phyloP scores from a whole-genome alignment of 176 grass and related monocot genomes.

The Aegilops speltoides region DNA sequence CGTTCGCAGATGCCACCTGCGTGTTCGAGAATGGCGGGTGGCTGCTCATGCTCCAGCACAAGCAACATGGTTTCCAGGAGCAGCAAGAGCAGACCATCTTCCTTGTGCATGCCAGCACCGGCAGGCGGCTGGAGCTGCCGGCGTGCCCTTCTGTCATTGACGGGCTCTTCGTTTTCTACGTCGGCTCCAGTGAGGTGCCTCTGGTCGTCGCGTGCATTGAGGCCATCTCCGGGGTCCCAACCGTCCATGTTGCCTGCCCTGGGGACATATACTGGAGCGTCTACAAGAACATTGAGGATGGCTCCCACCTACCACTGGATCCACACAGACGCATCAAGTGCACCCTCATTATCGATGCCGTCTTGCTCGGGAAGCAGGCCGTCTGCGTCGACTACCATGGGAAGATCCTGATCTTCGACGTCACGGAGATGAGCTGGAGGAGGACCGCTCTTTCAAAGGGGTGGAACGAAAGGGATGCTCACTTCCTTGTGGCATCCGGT shows the following conservation, averaged over 20 bases:
- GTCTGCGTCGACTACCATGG: neutral
- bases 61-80: neutral
- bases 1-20: neutral
- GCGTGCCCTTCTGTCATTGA: neutral
- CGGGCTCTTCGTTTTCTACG: neutral
- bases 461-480: neutral
- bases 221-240: neutral
- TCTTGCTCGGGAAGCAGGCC: neutral
- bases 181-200: neutral
- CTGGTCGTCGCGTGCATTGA: neutral
- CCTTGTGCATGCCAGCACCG: neutral
- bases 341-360: neutral
- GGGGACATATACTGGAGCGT: neutral
- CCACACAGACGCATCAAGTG: neutral
- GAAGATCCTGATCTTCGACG: neutral
- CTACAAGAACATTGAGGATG: neutral
- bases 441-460: neutral
- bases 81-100: neutral
- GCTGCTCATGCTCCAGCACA: neutral
- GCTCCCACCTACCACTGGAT: neutral
- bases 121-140: neutral
- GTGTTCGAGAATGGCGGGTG: neutral
- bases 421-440: neutral
- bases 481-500: neutral
- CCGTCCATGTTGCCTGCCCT: neutral